Conservation (phyloP, 2,329 filamentous ascomycete species). For the Microthyrium microscopicum region DNA sequence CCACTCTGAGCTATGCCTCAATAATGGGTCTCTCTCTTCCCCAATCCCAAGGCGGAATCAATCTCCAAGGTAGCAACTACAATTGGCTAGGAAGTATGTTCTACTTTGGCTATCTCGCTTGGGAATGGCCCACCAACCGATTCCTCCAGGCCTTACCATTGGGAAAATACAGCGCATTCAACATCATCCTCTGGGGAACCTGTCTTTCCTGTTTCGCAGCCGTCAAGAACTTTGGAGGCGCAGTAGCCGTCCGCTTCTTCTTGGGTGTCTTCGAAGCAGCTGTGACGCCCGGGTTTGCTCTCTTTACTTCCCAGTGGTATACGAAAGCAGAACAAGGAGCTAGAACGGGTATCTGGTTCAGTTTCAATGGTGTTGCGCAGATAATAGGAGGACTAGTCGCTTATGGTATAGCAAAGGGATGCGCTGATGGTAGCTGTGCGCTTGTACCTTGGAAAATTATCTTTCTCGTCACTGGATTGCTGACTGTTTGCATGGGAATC, state of each 20-base stretch:
- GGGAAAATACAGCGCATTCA: conserved; percentile 49
- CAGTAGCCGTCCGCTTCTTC: conserved; percentile 49
- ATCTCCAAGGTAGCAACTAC: conserved; percentile 32
- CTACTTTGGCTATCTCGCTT: conserved; percentile 38
- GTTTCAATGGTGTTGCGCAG: conserved; percentile 45
- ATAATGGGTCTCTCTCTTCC: conserved; percentile 24
- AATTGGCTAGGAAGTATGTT: conserved; percentile 35
- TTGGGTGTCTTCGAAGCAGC: conserved; percentile 52
- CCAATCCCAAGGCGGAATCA: conserved; percentile 23
- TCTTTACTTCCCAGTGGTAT: conserved; percentile 57
- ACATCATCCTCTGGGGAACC: conserved; percentile 46
- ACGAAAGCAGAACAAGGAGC: conserved; percentile 51
- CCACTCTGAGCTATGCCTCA: conserved; percentile 34
- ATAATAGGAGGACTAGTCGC: conserved; percentile 46
- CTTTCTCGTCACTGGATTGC: conserved; percentile 28
- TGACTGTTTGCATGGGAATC: conserved; percentile 25
- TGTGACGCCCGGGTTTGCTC: conserved; percentile 48
- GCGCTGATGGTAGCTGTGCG: conserved; percentile 35
- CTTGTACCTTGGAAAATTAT: conserved; percentile 51
- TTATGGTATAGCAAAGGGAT: conserved; percentile 45
- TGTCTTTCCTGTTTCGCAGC: conserved; percentile 47
- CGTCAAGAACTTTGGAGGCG: conserved; percentile 41
- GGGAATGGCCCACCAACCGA: conserved; percentile 50
- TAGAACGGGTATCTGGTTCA: conserved; percentile 50
- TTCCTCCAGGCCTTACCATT: conserved; percentile 46